phyloP scores from a whole-genome alignment of 176 grass and related monocot genomes.

The Panicum miliaceum region DNA sequence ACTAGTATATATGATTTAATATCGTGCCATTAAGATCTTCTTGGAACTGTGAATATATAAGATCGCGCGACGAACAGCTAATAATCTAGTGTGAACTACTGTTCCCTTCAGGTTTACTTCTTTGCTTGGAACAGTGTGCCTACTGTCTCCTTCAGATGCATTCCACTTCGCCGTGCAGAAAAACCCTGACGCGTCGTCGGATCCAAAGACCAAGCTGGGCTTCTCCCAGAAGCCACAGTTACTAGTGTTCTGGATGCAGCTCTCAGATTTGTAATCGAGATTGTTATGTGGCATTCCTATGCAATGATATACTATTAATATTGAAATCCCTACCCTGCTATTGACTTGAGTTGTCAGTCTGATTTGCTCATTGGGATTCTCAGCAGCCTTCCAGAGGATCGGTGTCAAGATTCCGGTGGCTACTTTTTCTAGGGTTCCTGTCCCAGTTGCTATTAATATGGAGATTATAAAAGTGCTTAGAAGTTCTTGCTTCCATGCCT shows the following conservation, averaged over 20 bases:
- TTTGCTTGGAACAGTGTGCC: conserved; percentile 39
- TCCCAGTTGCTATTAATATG: conserved; percentile 26
- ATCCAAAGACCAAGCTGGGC: conserved; percentile 18
- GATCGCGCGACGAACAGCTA: conserved; percentile 9
- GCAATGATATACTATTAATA: neutral
- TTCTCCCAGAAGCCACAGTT: neutral
- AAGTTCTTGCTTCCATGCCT: conserved; percentile 22
- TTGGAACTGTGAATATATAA: conserved; percentile 4
- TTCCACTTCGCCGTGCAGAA: neutral
- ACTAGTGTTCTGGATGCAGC: conserved; percentile 26
- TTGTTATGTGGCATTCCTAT: neutral
- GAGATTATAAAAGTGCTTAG: conserved; percentile 1
- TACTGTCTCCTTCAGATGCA: conserved; percentile 31
- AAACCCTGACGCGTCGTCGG: neutral
- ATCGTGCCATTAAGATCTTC: neutral
- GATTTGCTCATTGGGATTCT: conserved; percentile 46
- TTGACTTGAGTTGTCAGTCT: conserved; percentile 48
- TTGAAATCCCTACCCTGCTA: conserved; percentile 16
- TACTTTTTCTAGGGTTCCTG: neutral
- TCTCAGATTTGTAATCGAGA: neutral
- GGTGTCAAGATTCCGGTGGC: conserved; percentile 15
- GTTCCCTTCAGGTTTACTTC: conserved; percentile 21
- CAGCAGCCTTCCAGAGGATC: conserved; percentile 21
- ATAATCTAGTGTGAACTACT: conserved; percentile 29
- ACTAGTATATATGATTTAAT: neutral